Conservation (phyloP, 768 basidiomycete species). For the Tulasnella sp. region DNA sequence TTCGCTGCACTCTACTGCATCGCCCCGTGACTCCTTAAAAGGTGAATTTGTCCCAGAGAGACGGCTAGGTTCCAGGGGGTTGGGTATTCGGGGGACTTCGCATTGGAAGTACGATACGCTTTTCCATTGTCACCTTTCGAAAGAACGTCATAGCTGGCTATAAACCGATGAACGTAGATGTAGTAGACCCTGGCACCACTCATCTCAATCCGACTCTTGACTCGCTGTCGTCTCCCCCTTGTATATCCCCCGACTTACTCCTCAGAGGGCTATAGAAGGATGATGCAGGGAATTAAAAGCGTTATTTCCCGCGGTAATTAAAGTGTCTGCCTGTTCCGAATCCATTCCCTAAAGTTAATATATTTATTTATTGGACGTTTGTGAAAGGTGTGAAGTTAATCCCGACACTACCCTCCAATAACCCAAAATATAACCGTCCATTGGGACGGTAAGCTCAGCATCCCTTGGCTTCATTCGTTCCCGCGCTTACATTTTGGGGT, state of each 20-base stretch:
- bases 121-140: too few species aligned
- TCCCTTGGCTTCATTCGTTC: background rate
- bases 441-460: background rate
- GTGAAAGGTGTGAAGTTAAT: background rate
- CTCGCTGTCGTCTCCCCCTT: background rate
- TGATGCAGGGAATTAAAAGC: background rate
- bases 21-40: too few species aligned
- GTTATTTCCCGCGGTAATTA: background rate
- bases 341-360: background rate
- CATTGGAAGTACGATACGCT: too few species aligned
- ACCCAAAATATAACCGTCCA: background rate
- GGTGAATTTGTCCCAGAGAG: too few species aligned
- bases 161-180: too few species aligned
- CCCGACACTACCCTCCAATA: background rate
- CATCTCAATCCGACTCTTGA: background rate
- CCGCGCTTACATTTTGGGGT: too few species aligned
- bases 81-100: too few species aligned
- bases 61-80: too few species aligned
- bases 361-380: background rate
- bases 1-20: too few species aligned
- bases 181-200: background rate
- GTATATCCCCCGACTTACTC: background rate
- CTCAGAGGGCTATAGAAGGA: background rate
- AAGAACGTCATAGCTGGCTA: too few species aligned
- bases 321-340: background rate